phyloP scores from a whole-genome alignment of 176 grass and related monocot species.

The Pontederia crassipes region DNA sequence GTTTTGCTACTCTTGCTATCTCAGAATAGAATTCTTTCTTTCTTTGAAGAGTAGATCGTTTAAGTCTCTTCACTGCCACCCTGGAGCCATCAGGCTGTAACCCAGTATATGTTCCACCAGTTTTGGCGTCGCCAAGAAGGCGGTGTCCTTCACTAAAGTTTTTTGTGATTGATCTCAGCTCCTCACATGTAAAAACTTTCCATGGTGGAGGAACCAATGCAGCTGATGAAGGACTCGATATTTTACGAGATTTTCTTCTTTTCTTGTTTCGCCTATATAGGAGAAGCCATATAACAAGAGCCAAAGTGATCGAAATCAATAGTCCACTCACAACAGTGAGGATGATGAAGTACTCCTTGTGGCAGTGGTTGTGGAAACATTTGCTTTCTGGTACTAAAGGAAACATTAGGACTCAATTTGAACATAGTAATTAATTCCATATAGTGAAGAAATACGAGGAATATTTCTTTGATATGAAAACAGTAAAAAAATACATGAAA shows the following conservation, averaged over 20 bases:
- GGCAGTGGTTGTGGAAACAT: constrained; percentile 47
- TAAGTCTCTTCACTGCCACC: constrained; percentile 87
- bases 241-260: constrained; percentile 68
- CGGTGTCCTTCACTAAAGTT: constrained; percentile 96
- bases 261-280: constrained; percentile 79
- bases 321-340: constrained; percentile 69
- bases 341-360: constrained; percentile 72
- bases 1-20: constrained; percentile 82
- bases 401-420: constrained; percentile 2
- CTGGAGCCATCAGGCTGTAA: constrained; percentile 71
- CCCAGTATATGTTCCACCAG: constrained; percentile 84
- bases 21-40: constrained; percentile 98
- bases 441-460: background rate
- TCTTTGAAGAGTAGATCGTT: constrained; percentile 85
- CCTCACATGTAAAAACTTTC: constrained; percentile 85
- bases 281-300: constrained; percentile 82
- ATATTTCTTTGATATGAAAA: background rate
- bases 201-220: constrained; percentile 69
- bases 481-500: background rate
- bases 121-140: constrained; percentile 93
- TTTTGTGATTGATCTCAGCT: constrained; percentile 85
- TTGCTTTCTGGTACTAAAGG: constrained; percentile 25
- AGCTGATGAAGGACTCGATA: constrained; percentile 47
- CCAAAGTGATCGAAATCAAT: constrained; percentile 63
- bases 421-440: constrained; percentile 6